These are phyloP conservation scores for Magnolia sinica DNA, from an alignment of 164 flowering plant species.

Conservation along the genomic window DNA sequence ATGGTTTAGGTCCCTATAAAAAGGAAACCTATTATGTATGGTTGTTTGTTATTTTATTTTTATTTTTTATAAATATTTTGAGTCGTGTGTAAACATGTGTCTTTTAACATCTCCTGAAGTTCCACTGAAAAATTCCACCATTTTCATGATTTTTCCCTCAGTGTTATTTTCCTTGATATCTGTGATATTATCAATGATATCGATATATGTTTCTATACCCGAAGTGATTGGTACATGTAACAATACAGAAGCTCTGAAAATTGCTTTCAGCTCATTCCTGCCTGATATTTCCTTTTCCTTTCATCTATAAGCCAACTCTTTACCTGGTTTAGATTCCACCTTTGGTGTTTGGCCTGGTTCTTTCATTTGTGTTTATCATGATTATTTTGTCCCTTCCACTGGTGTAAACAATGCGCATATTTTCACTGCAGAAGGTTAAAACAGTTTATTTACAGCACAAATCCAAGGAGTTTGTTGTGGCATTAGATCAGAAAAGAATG, in stretches of 20 bases:
- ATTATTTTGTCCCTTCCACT: neutral
- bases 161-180: too few relatives aligned
- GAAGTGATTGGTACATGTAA: neutral
- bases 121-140: too few relatives aligned
- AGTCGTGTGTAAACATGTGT: too few relatives aligned
- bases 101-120: too few relatives aligned
- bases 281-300: neutral
- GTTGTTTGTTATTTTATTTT: too few relatives aligned
- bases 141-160: too few relatives aligned
- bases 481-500: neutral
- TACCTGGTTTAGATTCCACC: neutral
- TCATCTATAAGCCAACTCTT: neutral
- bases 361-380: neutral
- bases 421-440: neutral
- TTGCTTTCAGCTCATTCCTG: neutral
- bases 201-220: too few relatives aligned
- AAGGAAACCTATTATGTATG: too few relatives aligned
- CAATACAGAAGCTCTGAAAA: neutral
- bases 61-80: too few relatives aligned
- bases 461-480: neutral
- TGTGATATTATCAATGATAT: too few relatives aligned
- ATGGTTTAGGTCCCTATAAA: too few relatives aligned
- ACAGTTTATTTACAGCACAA: neutral
- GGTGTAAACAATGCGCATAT: neutral
- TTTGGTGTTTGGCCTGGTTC: neutral